A percentile compares a stretch with the other conserved stretches of the same genome.
Evolutionary conservation across 2,329 filamentous ascomycete genomes (phyloP).

Genomic region (Huntiella savannae): DNA sequence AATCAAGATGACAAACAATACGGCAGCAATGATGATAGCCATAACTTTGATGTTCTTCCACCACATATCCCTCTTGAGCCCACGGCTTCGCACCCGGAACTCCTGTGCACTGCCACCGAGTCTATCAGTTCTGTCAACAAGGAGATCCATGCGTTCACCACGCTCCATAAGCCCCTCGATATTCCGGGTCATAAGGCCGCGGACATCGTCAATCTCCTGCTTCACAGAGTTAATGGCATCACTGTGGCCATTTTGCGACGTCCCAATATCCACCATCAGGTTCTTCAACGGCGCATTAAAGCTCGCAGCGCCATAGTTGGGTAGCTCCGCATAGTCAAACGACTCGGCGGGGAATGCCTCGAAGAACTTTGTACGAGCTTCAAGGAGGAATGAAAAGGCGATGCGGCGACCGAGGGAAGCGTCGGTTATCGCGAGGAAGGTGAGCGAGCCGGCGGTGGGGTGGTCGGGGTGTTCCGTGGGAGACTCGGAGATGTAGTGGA

Average conservation of each 20-base stretch:
- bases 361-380: conserved; percentile 78
- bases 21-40: conserved; percentile 32
- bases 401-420: conserved; percentile 67
- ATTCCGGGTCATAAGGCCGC: conserved; percentile 88
- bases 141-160: conserved; percentile 77
- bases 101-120: conserved; percentile 76
- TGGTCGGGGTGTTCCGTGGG: conserved; percentile 42
- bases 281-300: conserved; percentile 66
- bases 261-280: conserved; percentile 71
- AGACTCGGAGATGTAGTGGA: conserved; percentile 85
- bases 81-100: conserved; percentile 72
- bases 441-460: conserved; percentile 58
- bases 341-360: conserved; percentile 41
- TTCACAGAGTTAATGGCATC: conserved; percentile 73
- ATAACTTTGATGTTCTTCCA: conserved; percentile 98
- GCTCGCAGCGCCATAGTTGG: conserved; percentile 72
- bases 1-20: conserved; percentile 46
- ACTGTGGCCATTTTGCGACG: conserved; percentile 51
- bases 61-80: conserved; percentile 89
- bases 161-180: conserved; percentile 78
- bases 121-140: conserved; percentile 92
- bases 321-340: conserved; percentile 59
- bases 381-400: conserved; percentile 79
- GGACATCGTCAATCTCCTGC: conserved; percentile 78
- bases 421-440: conserved; percentile 78